Evolutionary conservation across 208 protist genomes (phyloP).

Genomic region (Strigomonas culicis): DNA sequence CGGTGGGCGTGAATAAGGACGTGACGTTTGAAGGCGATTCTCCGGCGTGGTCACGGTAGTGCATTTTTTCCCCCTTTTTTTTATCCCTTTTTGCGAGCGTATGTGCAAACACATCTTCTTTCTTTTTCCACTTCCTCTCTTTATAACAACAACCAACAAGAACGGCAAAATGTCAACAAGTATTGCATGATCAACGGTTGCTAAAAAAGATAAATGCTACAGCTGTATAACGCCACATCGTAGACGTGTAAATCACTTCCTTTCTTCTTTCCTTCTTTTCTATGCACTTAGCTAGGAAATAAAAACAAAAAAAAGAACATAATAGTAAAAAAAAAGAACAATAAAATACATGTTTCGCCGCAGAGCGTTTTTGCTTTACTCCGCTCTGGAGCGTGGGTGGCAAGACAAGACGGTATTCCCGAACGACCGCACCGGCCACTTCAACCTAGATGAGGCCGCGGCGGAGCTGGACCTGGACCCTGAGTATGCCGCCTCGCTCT

Average conservation of each 20-base stretch:
- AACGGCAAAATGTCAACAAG: too few relatives aligned
- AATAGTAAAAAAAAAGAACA: neutral
- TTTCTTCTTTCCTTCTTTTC: conserved; percentile 10
- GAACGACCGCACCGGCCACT: conserved; percentile 67
- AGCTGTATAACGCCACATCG: too few relatives aligned
- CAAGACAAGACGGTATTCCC: conserved; percentile 44
- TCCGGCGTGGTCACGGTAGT: conserved; percentile 1
- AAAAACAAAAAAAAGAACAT: neutral
- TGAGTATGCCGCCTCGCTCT: conserved; percentile 74
- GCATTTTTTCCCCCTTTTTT: conserved; percentile 13
- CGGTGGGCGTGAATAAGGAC: conserved; percentile 69
- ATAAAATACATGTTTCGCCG: conserved; percentile 15
- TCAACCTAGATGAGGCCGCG: conserved; percentile 80
- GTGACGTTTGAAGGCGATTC: conserved; percentile 63
- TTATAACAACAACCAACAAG: neutral
- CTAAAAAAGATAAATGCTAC: too few relatives aligned
- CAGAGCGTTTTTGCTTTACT: conserved; percentile 16
- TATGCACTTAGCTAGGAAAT: neutral
- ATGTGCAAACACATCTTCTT: neutral
- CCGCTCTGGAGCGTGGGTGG: conserved; percentile 55
- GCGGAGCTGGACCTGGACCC: conserved; percentile 70
- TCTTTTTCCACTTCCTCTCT: conserved; percentile 2
- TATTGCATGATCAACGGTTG: too few relatives aligned
- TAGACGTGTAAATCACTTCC: too few relatives aligned
- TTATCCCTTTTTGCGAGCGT: conserved; percentile 2